Conservation (phyloP, 2,329 filamentous ascomycete species). For the Domatiomyces globalis region DNA sequence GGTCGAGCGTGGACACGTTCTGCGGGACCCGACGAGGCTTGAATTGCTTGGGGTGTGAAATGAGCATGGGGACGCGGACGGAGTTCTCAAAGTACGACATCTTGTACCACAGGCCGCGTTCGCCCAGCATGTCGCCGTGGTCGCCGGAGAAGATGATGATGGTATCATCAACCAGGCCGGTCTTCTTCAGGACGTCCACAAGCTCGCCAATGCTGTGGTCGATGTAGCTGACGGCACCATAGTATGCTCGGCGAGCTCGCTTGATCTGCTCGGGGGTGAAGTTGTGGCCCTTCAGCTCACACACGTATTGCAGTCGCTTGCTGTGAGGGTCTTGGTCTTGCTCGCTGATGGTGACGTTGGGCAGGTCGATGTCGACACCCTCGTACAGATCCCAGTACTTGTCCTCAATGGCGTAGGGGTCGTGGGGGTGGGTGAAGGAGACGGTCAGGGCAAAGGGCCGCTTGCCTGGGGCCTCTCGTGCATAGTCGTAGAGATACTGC, state of each 20-base stretch:
- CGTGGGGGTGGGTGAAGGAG: conserved; percentile 85
- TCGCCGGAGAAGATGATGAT: conserved; percentile 78
- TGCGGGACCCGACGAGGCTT: conserved; percentile 59
- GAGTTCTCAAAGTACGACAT: conserved; percentile 95
- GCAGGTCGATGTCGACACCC: conserved; percentile 71
- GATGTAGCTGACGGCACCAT: conserved; percentile 83
- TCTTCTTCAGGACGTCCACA: conserved; percentile 61
- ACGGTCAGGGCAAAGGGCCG: conserved; percentile 81
- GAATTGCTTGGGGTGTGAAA: conserved; percentile 67
- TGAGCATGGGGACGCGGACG: conserved; percentile 72
- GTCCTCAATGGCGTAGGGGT: conserved; percentile 85
- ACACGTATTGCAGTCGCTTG: conserved; percentile 70
- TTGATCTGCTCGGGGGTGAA: conserved; percentile 78
- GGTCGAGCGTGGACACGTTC: conserved; percentile 82
- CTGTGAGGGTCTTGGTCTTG: conserved; percentile 78
- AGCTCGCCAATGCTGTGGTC: conserved; percentile 83
- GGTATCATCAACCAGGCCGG: conserved; percentile 67
- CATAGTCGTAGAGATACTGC: conserved; percentile 82
- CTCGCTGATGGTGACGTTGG: conserved; percentile 55
- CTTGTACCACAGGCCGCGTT: conserved; percentile 87
- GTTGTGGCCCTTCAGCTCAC: conserved; percentile 71
- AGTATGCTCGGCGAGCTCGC: conserved; percentile 75
- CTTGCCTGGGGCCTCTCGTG: conserved; percentile 55
- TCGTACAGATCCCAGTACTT: conserved; percentile 92
- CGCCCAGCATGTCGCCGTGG: conserved; percentile 91